Evolutionary conservation across 106 monocot species (phyloP).

Genomic region (Apostasia ramifera): DNA sequence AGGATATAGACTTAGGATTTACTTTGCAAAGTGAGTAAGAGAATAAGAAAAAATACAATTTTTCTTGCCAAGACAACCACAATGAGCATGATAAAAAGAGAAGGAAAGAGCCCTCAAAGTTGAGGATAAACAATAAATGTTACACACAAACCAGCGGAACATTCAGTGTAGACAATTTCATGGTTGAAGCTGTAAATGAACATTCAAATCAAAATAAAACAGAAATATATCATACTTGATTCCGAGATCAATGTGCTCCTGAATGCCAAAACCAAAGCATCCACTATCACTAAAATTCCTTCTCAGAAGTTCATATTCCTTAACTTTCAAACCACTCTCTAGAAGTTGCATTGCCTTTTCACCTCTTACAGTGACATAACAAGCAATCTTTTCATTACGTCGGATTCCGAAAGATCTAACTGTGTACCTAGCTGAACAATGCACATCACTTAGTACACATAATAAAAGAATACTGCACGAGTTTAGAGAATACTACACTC

Average conservation of each 20-base stretch:
- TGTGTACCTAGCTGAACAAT: conserved; percentile 52
- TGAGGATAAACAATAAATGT: too few relatives aligned
- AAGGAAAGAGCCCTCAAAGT: too few relatives aligned
- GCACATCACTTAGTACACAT: not conserved
- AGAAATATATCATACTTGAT: conserved; percentile 47
- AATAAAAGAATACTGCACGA: not conserved
- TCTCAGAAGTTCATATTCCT: conserved; percentile 66
- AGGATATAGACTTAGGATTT: too few relatives aligned
- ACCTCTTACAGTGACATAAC: conserved; percentile 66
- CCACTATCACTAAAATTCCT: conserved; percentile 78
- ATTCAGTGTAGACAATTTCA: not conserved
- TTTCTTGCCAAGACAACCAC: too few relatives aligned
- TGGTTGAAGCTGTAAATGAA: not conserved
- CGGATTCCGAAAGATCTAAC: conserved; percentile 70
- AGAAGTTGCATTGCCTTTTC: conserved; percentile 81
- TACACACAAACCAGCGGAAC: too few relatives aligned
- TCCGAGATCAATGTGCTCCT: conserved; percentile 79
- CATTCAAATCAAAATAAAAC: not conserved
- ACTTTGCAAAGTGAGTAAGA: too few relatives aligned
- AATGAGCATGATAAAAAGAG: too few relatives aligned
- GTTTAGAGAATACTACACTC: not conserved
- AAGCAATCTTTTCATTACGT: conserved; percentile 77
- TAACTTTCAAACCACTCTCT: conserved; percentile 73
- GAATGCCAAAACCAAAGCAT: conserved; percentile 82
- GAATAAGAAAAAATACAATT: too few relatives aligned